Evolutionary conservation across 2,329 filamentous ascomycete species (phyloP).

Genomic region (Paecilomyces variotii): DNA sequence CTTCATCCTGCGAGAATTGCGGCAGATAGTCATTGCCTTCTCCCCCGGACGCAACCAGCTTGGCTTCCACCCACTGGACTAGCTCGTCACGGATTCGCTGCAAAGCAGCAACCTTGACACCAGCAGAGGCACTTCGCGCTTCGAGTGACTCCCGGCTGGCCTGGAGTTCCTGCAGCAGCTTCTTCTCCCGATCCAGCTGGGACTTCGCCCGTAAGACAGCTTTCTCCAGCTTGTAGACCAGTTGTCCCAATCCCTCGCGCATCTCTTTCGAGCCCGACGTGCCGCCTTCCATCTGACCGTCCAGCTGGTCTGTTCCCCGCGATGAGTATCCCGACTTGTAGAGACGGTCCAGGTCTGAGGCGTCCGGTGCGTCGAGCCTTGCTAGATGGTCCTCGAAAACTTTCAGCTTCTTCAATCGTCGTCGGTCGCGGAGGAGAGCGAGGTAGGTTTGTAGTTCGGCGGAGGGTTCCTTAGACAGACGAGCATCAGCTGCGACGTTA

Average conservation of each 20-base stretch:
- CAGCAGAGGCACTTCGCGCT: slow-evolving; percentile 4
- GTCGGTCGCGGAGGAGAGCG: slow-evolving; percentile 37
- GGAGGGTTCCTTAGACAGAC: slow-evolving; percentile 11
- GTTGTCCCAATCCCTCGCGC: slow-evolving; percentile 19
- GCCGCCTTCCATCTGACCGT: slow-evolving; percentile 6
- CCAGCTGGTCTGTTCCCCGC: slow-evolving; percentile 9
- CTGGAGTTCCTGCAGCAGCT: slow-evolving; percentile 24
- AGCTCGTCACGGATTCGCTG: slow-evolving; percentile 41
- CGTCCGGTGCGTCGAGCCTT: slow-evolving; percentile 27
- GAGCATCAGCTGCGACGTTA: slow-evolving; percentile 10
- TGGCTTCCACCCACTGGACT: slow-evolving; percentile 44
- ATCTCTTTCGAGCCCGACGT: slow-evolving; percentile 2
- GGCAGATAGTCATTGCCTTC: slow-evolving; percentile 20
- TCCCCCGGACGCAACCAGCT: slow-evolving; percentile 31
- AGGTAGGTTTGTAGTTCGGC: slow-evolving; percentile 34
- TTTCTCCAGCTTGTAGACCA: slow-evolving; percentile 31
- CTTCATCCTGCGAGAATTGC: slow-evolving; percentile 20
- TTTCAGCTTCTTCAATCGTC: slow-evolving; percentile 38
- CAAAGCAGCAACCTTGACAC: slow-evolving; percentile 28
- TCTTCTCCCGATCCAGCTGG: slow-evolving; percentile 29
- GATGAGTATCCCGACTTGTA: slow-evolving; percentile 7
- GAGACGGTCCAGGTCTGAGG: slow-evolving; percentile 13
- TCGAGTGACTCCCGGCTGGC: slow-evolving; percentile 12
- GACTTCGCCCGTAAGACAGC: slow-evolving; percentile 30
- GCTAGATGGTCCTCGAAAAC: slow-evolving; percentile 40